These are phyloP conservation scores for Pythium rishiriense DNA, from an alignment of 352 stramenopile species.

Conservation along the genomic window DNA sequence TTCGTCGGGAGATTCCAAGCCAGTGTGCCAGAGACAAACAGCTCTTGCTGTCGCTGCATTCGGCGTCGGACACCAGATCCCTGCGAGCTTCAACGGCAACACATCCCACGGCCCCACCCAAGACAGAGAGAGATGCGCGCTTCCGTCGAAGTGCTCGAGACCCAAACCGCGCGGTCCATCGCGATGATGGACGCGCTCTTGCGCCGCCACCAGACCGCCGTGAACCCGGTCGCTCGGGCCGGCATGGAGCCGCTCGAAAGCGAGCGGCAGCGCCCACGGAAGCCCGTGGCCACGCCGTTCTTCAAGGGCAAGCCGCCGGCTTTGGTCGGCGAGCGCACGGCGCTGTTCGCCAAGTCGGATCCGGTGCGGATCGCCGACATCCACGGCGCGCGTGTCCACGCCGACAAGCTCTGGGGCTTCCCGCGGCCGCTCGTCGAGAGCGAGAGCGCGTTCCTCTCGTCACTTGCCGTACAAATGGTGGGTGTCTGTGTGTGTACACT, in stretches of 20 bases:
- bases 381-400: conserved; percentile 16
- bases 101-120: background rate
- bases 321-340: conserved; percentile 12
- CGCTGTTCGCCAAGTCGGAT: conserved; percentile 21
- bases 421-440: conserved; percentile 26
- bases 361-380: conserved; percentile 24
- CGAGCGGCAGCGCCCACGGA: background rate
- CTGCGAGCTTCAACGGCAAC: background rate
- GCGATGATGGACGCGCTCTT: conserved; percentile 22
- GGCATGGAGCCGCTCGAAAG: conserved; percentile 14
- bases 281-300: background rate
- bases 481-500: background rate
- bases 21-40: too few species aligned
- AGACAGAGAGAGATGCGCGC: conserved; percentile 34
- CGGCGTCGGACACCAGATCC: too few species aligned
- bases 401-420: conserved; percentile 30
- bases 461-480: conserved; percentile 40
- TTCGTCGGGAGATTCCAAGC: too few species aligned
- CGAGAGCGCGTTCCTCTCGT: conserved; percentile 32
- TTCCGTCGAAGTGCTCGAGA: conserved; percentile 39
- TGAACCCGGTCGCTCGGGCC: conserved; percentile 13
- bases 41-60: background rate
- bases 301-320: background rate
- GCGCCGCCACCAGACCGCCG: conserved; percentile 1
- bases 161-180: conserved; percentile 22